Percentiles rank a stretch among this genome's conserved stretches.
Conservation (phyloP, 1,284 basidiomycete species). For the Pseudomicrostroma phylloplanum region DNA sequence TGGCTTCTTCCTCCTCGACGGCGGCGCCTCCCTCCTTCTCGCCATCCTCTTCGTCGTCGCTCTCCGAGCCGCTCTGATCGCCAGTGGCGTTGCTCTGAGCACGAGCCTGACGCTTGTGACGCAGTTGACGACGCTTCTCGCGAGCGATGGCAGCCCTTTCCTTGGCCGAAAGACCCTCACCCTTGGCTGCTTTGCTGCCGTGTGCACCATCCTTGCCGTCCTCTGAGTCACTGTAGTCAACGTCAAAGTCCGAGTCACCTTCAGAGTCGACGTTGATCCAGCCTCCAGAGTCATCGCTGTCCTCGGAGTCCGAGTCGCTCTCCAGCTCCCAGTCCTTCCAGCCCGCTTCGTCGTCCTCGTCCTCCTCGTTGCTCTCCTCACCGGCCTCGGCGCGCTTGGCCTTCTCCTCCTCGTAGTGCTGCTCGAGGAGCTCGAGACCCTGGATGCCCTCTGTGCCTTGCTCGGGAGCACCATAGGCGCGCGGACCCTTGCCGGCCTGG, state of each 20-base stretch:
- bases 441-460: constrained; percentile 73
- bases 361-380: constrained; percentile 19
- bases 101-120: neutral
- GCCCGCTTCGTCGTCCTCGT: constrained; percentile 61
- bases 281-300: constrained; percentile 55
- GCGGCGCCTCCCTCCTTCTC: constrained; percentile 11
- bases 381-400: constrained; percentile 8
- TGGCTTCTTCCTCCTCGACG: constrained; percentile 16
- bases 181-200: constrained; percentile 11
- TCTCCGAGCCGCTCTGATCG: constrained; percentile 23
- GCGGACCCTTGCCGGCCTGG: constrained; percentile 46
- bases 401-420: constrained; percentile 37
- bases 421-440: constrained; percentile 56
- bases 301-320: constrained; percentile 61
- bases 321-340: constrained; percentile 79
- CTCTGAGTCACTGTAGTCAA: constrained; percentile 79
- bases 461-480: constrained; percentile 71
- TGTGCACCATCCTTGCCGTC: constrained; percentile 38
- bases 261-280: constrained; percentile 84
- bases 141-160: constrained; percentile 15
- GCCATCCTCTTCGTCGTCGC: constrained; percentile 18
- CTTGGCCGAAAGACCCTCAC: constrained; percentile 22
- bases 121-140: constrained; percentile 1
- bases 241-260: constrained; percentile 55
- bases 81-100: constrained; percentile 17